Percentiles rank a stretch among this genome's conserved stretches.
These are phyloP conservation scores for Plectosphaerella cucumerina DNA, from an alignment of 2,329 filamentous ascomycete species.

Conservation along the genomic window DNA sequence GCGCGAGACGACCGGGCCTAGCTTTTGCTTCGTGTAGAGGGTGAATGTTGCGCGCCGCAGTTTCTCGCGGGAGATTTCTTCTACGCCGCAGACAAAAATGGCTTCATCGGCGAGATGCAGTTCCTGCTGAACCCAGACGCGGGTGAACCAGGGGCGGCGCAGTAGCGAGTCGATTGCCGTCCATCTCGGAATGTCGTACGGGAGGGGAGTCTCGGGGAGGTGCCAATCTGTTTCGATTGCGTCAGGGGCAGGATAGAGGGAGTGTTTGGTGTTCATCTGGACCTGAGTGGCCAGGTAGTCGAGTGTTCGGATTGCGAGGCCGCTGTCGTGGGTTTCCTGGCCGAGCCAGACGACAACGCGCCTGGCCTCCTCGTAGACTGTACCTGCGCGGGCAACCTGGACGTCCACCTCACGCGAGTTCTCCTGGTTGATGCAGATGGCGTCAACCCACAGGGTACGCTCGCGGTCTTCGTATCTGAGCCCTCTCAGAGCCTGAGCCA, in stretches of 20 bases:
- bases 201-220: neutral
- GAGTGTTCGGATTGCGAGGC: neutral
- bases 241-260: neutral
- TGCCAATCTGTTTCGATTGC: neutral
- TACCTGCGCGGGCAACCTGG: conserved; percentile 11
- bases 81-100: conserved; percentile 2
- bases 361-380: conserved; percentile 16
- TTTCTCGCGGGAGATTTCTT: neutral
- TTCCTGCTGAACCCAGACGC: conserved; percentile 8
- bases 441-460: conserved; percentile 14
- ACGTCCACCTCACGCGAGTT: conserved; percentile 9
- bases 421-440: conserved; percentile 16
- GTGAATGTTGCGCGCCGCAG: too few relatives aligned
- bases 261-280: neutral
- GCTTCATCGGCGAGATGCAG: neutral
- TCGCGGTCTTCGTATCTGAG: neutral
- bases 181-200: neutral
- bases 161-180: neutral
- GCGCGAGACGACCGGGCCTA: too few relatives aligned
- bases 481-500: neutral
- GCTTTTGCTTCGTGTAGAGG: too few relatives aligned
- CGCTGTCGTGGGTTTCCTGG: neutral
- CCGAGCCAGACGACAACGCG: conserved; percentile 24
- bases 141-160: conserved; percentile 2
- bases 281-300: neutral